Percentiles rank a stretch among this genome's conserved stretches.
Evolutionary conservation across 202 grass and related monocot genomes (phyloP).

Genomic region (Carex arenaria): DNA sequence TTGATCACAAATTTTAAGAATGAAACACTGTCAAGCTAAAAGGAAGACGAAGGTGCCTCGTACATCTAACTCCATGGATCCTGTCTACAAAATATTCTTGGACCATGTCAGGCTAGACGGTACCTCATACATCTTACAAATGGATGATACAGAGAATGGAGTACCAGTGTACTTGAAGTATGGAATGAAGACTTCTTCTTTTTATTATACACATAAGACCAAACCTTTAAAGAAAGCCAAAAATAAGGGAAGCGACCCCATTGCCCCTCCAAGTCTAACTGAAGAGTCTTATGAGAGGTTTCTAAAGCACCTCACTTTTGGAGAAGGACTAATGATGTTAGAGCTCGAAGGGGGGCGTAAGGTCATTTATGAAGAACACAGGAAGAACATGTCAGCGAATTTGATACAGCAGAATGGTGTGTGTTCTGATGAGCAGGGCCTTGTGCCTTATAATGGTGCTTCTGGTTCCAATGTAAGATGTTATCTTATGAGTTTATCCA

Average conservation of each 20-base stretch:
- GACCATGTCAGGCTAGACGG: conserved; percentile 46
- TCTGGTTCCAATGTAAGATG: conserved; percentile 35
- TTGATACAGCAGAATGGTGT: conserved; percentile 17
- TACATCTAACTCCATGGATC: conserved; percentile 29
- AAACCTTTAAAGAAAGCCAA: conserved; percentile 8
- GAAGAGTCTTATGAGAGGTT: conserved; percentile 60
- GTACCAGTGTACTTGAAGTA: conserved; percentile 42
- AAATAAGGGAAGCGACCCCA: background rate
- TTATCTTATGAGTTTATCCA: background rate
- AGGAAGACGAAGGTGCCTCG: background rate
- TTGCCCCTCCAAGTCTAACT: background rate
- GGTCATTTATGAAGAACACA: conserved; percentile 45
- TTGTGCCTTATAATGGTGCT: conserved; percentile 14
- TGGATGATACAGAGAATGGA: conserved; percentile 26
- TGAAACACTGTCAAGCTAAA: conserved; percentile 6
- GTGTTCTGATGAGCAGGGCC: conserved; percentile 4
- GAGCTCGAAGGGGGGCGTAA: conserved; percentile 39
- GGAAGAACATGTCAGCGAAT: conserved; percentile 13
- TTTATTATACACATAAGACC: background rate
- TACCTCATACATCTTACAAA: conserved; percentile 30
- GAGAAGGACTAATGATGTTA: conserved; percentile 57
- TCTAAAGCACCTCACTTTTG: conserved; percentile 49
- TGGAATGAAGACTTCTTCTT: conserved; percentile 12
- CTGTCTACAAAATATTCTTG: conserved; percentile 55
- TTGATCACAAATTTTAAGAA: conserved; percentile 1